A percentile compares a stretch with the other conserved stretches of the same genome.
Conservation (phyloP, 345 rosid species). For the Adansonia digitata region DNA sequence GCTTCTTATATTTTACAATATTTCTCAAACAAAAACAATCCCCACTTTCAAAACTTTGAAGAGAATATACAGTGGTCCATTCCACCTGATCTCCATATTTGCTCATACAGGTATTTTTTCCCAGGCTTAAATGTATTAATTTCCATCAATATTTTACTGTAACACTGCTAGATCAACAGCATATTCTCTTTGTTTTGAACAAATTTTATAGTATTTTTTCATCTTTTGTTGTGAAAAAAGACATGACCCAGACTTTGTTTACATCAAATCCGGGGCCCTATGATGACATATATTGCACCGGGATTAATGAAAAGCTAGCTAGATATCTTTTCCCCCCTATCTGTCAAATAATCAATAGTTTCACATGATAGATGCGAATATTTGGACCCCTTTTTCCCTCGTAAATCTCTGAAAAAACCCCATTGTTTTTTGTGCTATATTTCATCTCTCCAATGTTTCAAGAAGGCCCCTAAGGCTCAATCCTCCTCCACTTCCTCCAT, state of each 20-base stretch:
- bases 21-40: not conserved
- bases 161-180: not conserved
- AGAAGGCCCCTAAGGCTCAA: not conserved
- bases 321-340: not conserved
- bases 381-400: not conserved
- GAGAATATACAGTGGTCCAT: constrained; percentile 25
- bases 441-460: not conserved
- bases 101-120: not conserved
- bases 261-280: not conserved
- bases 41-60: constrained; percentile 11
- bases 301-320: not conserved
- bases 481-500: no score
- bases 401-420: not conserved
- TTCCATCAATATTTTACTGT: not conserved
- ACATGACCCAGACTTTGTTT: not conserved
- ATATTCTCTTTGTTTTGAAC: not conserved
- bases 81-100: no score
- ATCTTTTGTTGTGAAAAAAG: no score
- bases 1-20: not conserved
- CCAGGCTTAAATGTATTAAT: not conserved
- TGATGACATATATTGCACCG: not conserved
- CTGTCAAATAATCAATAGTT: not conserved
- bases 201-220: no score
- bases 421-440: not conserved
- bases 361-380: not conserved